Base-by-base conservation (phyloP, 108 stramenopile genomes). In the Cyclostephanos tholiformis region DNA sequence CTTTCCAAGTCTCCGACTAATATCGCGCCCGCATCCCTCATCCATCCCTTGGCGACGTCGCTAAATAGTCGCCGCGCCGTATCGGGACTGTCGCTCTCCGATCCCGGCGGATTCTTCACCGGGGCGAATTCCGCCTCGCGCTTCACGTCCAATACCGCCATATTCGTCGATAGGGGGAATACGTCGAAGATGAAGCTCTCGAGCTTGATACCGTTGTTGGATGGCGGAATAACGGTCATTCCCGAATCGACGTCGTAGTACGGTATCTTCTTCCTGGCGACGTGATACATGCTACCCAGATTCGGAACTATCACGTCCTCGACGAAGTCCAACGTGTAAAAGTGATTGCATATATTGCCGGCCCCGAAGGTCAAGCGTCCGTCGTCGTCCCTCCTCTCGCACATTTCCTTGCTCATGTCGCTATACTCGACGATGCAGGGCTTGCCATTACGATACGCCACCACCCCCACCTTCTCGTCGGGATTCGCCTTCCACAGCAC, bases 181-280 rank as follows among this genome's bases (percentile, higher is more conserved):
- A 98, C 97, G 77, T 99, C 99, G 81, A 99, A 99, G 56, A 99
- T 98, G 85, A 99, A 99, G 12, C 90, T 87, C 75, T 99, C 99
- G 60, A 99, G 72, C 79, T 99, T 99, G 86, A 99, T 89, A n/a
- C 98, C 99, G 75, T 97, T 97, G 75, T 88, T 88, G 49, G 72
- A 43, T 20, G 66, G 46, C 4, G 91, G 90, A 39, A 68, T 88
- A 20, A 96, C 86, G 5, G 88, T 90, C 16, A 50, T 65, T 51
- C 87, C 84, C 36, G 82, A 76, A 25, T 60, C 77, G 0, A 64
- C 85, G 66, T 96, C 86, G 55, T 90, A 97, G 60, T 80, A 93
- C 17, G 96, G 95, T 23, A 99, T 97, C 85, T 98, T 99, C 84
- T 99, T 99, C 27, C 87, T 61, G 16, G 99, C 99, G 29, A 97